Evolutionary conservation across 768 basidiomycete genomes (phyloP).

Genomic region (Suillus americanus): DNA sequence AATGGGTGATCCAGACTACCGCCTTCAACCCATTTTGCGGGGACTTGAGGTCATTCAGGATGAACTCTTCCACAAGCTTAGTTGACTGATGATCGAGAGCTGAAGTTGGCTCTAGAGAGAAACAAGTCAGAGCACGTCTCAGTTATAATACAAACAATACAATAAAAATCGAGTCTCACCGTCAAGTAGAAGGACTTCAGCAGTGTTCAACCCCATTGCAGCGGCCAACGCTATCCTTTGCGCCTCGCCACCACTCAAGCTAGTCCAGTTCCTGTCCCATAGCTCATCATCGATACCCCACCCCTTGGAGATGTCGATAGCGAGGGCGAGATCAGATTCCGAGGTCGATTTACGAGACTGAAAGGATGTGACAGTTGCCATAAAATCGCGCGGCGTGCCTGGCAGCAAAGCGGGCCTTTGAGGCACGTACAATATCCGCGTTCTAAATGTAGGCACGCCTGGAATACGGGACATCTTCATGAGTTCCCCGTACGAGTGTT

Average conservation of each 20-base stretch:
- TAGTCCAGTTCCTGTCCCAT: slow-evolving; percentile 80
- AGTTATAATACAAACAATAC: neutral
- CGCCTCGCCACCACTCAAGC: slow-evolving; percentile 82
- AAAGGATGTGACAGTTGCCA: slow-evolving; percentile 56
- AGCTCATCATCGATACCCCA: slow-evolving; percentile 71
- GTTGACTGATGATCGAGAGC: slow-evolving; percentile 77
- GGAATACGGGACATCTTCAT: neutral
- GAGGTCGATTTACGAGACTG: slow-evolving; percentile 37
- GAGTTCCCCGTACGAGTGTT: slow-evolving; percentile 1
- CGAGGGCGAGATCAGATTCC: slow-evolving; percentile 31
- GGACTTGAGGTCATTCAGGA: slow-evolving; percentile 52
- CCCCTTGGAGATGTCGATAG: slow-evolving; percentile 51
- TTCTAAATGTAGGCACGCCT: slow-evolving; percentile 81
- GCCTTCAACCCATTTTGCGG: slow-evolving; percentile 59
- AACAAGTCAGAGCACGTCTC: neutral
- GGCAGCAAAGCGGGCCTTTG: slow-evolving; percentile 87
- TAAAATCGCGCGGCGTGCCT: slow-evolving; percentile 74
- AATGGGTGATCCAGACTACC: slow-evolving; percentile 87
- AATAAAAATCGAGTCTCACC: slow-evolving; percentile 45
- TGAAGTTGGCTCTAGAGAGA: slow-evolving; percentile 76
- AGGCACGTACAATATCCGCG: slow-evolving; percentile 80
- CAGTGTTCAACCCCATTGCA: slow-evolving; percentile 68
- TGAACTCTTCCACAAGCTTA: slow-evolving; percentile 60
- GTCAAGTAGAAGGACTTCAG: slow-evolving; percentile 78
- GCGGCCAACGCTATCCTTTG: slow-evolving; percentile 82